Evolutionary conservation across 148 eudicot genomes (phyloP).

Genomic region (Rhododendron ovatum): DNA sequence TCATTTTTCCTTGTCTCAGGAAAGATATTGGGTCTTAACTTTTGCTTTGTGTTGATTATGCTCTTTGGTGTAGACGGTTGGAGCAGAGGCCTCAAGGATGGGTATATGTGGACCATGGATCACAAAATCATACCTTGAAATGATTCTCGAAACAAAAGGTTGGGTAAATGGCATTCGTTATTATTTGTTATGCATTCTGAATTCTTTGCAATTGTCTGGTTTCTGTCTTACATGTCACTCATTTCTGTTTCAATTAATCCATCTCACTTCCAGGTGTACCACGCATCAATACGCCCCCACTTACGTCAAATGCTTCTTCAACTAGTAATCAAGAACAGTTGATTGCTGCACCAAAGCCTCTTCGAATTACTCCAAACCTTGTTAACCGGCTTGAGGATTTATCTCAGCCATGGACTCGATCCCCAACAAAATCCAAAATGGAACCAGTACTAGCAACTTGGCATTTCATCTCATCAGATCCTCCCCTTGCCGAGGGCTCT

Average conservation of each 20-base stretch:
- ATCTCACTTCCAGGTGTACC: constrained; percentile 66
- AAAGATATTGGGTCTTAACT: neutral
- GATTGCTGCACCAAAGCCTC: constrained; percentile 80
- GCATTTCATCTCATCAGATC: constrained; percentile 71
- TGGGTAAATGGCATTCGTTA: constrained; percentile 12
- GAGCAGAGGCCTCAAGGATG: constrained; percentile 74
- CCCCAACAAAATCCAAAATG: constrained; percentile 91
- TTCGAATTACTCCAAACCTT: constrained; percentile 72
- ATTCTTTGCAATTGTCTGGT: neutral
- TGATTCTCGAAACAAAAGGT: constrained; percentile 93
- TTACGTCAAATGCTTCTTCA: constrained; percentile 38
- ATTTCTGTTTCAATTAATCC: constrained; percentile 6
- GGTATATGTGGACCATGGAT: constrained; percentile 86
- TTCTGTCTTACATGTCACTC: neutral
- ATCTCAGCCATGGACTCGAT: constrained; percentile 99
- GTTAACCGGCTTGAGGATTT: constrained; percentile 83
- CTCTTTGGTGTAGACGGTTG: constrained; percentile 59
- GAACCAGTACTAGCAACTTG: constrained; percentile 90
- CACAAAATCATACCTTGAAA: constrained; percentile 93
- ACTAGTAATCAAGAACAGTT: constrained; percentile 45
- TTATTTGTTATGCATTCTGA: neutral
- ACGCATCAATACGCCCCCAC: constrained; percentile 95
- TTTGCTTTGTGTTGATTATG: neutral
- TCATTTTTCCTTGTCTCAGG: neutral
- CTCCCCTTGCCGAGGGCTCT: constrained; percentile 39